A percentile compares a stretch with the other conserved stretches of the same genome.
These are phyloP conservation scores for Venturia oleaginea DNA, from an alignment of 2,329 filamentous ascomycete genomes.

Conservation along the genomic window DNA sequence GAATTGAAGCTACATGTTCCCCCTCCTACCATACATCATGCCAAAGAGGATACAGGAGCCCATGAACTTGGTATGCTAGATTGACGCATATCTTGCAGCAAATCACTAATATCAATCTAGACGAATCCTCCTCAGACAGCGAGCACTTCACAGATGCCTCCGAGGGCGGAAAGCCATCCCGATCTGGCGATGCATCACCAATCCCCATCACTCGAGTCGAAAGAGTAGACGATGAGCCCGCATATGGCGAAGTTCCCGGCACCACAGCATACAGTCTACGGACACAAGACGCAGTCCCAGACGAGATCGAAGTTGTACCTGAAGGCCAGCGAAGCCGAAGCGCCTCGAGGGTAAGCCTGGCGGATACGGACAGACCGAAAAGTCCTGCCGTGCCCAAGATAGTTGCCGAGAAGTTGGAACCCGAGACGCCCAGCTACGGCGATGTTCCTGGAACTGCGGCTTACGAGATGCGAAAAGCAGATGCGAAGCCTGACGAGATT, in stretches of 20 bases:
- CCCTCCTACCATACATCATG: background rate
- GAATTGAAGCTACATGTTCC: constrained; percentile 30
- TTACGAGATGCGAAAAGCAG: constrained; percentile 46
- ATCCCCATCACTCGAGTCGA: constrained; percentile 55
- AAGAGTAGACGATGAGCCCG: constrained; percentile 49
- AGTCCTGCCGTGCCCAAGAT: constrained; percentile 50
- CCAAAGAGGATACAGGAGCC: constrained; percentile 46
- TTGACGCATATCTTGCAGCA: background rate
- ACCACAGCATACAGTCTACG: constrained; percentile 52
- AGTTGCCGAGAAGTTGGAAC: constrained; percentile 53
- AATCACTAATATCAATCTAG: background rate
- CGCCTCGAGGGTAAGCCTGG: constrained; percentile 29
- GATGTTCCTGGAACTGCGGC: constrained; percentile 54
- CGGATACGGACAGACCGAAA: constrained; percentile 32
- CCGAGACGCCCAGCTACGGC: constrained; percentile 46
- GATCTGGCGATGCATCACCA: constrained; percentile 40
- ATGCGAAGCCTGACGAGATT: constrained; percentile 51
- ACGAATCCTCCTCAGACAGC: constrained; percentile 39
- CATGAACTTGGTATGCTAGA: constrained; percentile 42
- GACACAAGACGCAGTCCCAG: constrained; percentile 51
- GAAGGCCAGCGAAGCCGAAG: constrained; percentile 31
- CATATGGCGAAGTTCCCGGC: constrained; percentile 53
- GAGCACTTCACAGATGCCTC: constrained; percentile 59
- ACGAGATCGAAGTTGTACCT: constrained; percentile 51
- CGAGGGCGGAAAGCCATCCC: constrained; percentile 40